phyloP scores from a whole-genome alignment of 2,329 filamentous ascomycete species.

The Pseudogymnoascus sp. region DNA sequence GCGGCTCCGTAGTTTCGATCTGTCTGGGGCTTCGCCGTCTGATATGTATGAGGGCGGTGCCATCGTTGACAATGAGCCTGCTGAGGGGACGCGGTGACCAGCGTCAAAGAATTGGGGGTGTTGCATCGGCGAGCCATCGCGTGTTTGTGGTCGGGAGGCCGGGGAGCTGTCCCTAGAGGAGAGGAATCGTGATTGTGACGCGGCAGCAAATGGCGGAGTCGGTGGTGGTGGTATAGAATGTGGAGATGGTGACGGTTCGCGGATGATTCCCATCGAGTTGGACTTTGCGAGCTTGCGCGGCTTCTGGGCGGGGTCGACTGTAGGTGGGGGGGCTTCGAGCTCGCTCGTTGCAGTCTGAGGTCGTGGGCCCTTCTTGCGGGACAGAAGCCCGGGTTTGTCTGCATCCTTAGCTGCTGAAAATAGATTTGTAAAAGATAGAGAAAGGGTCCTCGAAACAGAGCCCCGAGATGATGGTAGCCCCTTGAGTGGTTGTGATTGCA shows the following conservation, averaged over 20 bases:
- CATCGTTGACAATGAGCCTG: not conserved
- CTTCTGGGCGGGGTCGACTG: not conserved
- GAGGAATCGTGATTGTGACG: not conserved
- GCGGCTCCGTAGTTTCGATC: not conserved
- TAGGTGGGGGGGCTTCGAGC: not conserved
- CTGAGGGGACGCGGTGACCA: not conserved
- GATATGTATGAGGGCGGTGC: not conserved
- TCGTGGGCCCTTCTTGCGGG: conserved; percentile 1
- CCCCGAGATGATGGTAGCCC: not conserved
- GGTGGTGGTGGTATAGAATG: not conserved
- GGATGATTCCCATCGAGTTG: not conserved
- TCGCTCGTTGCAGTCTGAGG: not conserved
- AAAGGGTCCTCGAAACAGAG: not conserved
- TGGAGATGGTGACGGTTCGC: not conserved
- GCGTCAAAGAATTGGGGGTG: not conserved
- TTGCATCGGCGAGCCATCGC: not conserved
- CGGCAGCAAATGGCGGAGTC: not conserved
- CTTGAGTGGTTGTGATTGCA: not conserved
- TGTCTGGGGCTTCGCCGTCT: not conserved
- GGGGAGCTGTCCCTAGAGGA: conserved; percentile 1
- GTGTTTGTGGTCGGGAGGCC: not conserved
- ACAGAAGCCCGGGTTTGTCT: conserved; percentile 1
- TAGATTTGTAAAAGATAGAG: not conserved
- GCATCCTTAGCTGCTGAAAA: conserved; percentile 5
- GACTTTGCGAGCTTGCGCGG: conserved; percentile 7